Evolutionary conservation across 208 protist genomes (phyloP), one percentile per base, ranked within the genome.

Genomic region (Crithidia sp.): DNA sequence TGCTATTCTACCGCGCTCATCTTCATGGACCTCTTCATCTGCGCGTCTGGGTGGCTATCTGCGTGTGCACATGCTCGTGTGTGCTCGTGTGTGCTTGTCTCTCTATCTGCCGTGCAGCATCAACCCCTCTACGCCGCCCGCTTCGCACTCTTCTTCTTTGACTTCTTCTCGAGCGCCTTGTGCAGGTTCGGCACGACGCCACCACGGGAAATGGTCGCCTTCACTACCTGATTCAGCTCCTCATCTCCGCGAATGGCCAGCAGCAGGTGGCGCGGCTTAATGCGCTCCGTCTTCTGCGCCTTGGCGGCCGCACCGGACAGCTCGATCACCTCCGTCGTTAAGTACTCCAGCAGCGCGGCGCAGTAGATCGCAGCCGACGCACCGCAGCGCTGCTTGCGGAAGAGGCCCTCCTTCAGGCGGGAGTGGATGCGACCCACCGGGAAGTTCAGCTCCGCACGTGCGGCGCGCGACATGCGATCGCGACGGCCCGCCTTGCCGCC

Each of bases 381-480:
- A 45, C 97, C 97, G 56, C 99, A 98, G 62, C 99, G 96, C 73
- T 98, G 95, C 63, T 98, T 94, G 77, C 90, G 88, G 70, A 95
- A 91, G 50, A 98, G 92, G 16, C 97, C 87, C 56, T 97, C 83
- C 92, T 99, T 99, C 62, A 99, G 85, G 59, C 97, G 91, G n/a
- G 97, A 91, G 88, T 99, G 99, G 69, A 99, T 99, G 83, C 99
- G 92, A 65, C 99, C 98, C 17, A 99, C 98, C 36, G 99, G 98
- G 79, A 98, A 98, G 80, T 97, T 93, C 43, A 99, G 81, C 50
- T 97, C 94, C 4, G 97, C 96, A 14, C 93, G 89, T 1, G 83
- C 85, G 40, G 95, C 93, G 43, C 95, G 91, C 5, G 93, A 95
- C 82, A 97, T 90, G 68, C 90, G 86, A 59, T 91, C 89, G 44